Conservation (phyloP, 257 asterid species). For the Primulina huaijiensis region DNA sequence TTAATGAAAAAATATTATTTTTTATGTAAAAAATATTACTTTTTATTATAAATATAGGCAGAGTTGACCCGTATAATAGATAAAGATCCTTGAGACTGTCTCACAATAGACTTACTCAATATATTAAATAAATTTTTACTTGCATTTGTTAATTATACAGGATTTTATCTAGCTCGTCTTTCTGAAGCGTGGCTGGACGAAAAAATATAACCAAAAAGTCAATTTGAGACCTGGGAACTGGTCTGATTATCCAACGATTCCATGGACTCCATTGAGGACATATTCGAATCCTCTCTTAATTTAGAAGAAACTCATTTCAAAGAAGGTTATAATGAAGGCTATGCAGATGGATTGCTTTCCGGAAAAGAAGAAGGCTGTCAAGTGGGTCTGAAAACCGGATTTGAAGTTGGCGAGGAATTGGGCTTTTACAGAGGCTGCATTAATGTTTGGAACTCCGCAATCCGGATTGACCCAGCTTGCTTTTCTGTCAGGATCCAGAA, state of each 20-base stretch:
- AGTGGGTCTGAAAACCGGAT: conserved; percentile 62
- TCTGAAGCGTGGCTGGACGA: not conserved
- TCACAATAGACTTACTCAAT: too few relatives aligned
- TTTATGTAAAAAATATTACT: too few relatives aligned
- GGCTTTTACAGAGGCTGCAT: conserved; percentile 65
- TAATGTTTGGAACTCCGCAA: conserved; percentile 50
- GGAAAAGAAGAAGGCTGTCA: conserved; percentile 56
- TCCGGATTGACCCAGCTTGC: conserved; percentile 43
- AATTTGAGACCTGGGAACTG: not conserved
- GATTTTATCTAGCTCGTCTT: not conserved
- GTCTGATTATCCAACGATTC: not conserved
- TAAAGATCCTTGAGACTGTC: too few relatives aligned
- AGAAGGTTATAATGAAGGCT: conserved; percentile 58
- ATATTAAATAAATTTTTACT: too few relatives aligned
- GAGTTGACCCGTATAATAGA: too few relatives aligned
- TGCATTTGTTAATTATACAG: too few relatives aligned
- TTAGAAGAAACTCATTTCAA: conserved; percentile 52
- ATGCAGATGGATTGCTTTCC: conserved; percentile 48
- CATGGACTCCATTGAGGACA: conserved; percentile 50
- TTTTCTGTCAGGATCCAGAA: conserved; percentile 40
- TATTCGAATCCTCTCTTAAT: conserved; percentile 47
- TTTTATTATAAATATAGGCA: too few relatives aligned
- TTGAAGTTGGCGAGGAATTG: conserved; percentile 57
- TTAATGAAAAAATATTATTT: too few relatives aligned
- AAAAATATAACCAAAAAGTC: too few relatives aligned